A percentile compares a stretch with the other conserved stretches of the same genome.
Conservation (phyloP, 306 rosid species). For the Prunus campanulata region DNA sequence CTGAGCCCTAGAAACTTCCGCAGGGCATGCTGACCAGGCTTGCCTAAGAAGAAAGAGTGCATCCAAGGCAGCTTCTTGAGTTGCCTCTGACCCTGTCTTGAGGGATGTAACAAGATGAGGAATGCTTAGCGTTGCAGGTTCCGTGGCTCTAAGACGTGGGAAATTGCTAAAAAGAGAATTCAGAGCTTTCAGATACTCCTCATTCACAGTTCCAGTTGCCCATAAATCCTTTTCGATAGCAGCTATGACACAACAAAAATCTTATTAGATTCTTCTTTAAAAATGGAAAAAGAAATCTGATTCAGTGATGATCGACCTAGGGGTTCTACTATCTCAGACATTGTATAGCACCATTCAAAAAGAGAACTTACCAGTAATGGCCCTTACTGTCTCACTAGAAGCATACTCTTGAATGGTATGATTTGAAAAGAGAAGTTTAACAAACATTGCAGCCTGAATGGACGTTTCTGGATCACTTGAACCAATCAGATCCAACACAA, state of each 20-base stretch:
- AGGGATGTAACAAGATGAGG: constrained; percentile 94
- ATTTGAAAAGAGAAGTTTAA: constrained; percentile 94
- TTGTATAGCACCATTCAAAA: neutral
- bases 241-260: constrained; percentile 52
- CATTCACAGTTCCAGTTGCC: constrained; percentile 93
- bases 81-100: constrained; percentile 92
- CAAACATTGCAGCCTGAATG: constrained; percentile 94
- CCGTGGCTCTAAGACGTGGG: constrained; percentile 97
- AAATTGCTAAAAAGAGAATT: constrained; percentile 93
- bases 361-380: constrained; percentile 78
- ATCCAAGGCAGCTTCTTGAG: constrained; percentile 97
- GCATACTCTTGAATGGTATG: constrained; percentile 98
- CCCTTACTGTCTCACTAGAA: constrained; percentile 96
- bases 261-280: neutral
- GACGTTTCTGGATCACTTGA: constrained; percentile 93
- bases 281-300: neutral
- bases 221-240: constrained; percentile 95
- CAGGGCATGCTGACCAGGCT: constrained; percentile 99
- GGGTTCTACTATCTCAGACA: neutral
- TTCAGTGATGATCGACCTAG: constrained; percentile 5
- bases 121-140: constrained; percentile 97
- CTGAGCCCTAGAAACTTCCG: constrained; percentile 95
- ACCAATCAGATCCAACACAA: constrained; percentile 92
- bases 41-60: constrained; percentile 93
- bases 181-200: constrained; percentile 91